Conservation (phyloP, 1,284 basidiomycete genomes). For the Ustilago crameri region DNA sequence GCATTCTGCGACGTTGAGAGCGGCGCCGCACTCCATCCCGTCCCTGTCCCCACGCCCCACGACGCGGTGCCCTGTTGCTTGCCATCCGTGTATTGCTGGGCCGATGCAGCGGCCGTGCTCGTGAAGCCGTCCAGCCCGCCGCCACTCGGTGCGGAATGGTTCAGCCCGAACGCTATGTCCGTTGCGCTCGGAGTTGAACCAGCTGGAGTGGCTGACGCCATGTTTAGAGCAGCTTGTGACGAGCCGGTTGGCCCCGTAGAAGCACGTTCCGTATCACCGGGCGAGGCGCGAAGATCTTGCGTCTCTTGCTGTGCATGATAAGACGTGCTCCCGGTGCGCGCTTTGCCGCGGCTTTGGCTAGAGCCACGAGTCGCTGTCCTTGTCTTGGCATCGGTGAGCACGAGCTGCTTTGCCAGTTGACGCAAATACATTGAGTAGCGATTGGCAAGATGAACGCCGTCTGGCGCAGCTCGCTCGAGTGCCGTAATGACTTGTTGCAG, state of each 20-base stretch:
- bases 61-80: background rate
- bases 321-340: constrained; percentile 13
- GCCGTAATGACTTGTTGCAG: constrained; percentile 51
- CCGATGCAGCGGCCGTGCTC: too few relatives aligned
- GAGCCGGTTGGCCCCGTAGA: constrained; percentile 1
- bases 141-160: too few relatives aligned
- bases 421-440: constrained; percentile 49
- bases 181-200: too few relatives aligned
- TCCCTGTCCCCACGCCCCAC: constrained; percentile 5
- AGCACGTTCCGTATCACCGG: constrained; percentile 1
- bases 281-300: background rate
- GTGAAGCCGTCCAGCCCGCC: too few relatives aligned
- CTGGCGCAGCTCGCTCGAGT: constrained; percentile 40
- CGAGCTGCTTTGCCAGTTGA: constrained; percentile 47
- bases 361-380: constrained; percentile 12
- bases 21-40: constrained; percentile 11
- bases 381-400: constrained; percentile 46
- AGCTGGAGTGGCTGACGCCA: too few relatives aligned
- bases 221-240: background rate
- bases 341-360: constrained; percentile 13
- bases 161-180: too few relatives aligned
- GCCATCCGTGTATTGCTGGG: background rate
- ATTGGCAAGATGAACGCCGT: constrained; percentile 48
- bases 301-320: constrained; percentile 6
- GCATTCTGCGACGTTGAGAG: constrained; percentile 9